These are phyloP conservation scores for Euptelea pleiosperma DNA, from an alignment of 164 flowering plant species.

Conservation along the genomic window DNA sequence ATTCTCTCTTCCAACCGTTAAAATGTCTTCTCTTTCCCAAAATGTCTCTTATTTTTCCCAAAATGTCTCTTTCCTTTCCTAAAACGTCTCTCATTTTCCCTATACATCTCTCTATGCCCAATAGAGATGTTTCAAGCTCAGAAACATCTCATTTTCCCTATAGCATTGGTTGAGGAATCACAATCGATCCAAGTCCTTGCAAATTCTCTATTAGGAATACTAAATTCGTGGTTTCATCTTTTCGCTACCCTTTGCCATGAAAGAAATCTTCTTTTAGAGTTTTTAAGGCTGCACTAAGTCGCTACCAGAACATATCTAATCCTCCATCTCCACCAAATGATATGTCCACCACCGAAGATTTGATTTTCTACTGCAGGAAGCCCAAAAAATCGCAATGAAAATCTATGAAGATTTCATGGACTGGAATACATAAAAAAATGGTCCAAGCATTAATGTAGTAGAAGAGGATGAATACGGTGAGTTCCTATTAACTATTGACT, in stretches of 20 bases:
- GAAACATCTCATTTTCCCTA: too few relatives aligned
- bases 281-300: constrained; percentile 35
- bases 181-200: constrained; percentile 21
- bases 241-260: constrained; percentile 5
- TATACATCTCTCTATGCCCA: too few relatives aligned
- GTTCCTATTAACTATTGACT: too few relatives aligned
- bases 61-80: too few relatives aligned
- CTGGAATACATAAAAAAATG: constrained; percentile 14
- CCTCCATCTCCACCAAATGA: constrained; percentile 27
- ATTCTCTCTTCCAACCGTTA: too few relatives aligned
- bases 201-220: constrained; percentile 15
- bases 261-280: constrained; percentile 23
- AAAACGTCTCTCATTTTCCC: too few relatives aligned
- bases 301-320: constrained; percentile 33
- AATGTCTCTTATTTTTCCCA: too few relatives aligned
- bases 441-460: not conserved
- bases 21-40: too few relatives aligned
- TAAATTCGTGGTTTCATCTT: constrained; percentile 6
- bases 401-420: constrained; percentile 42
- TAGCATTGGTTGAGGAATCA: too few relatives aligned
- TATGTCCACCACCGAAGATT: constrained; percentile 28
- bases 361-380: constrained; percentile 48
- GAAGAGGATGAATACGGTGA: too few relatives aligned
- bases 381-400: constrained; percentile 35
- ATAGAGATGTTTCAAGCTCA: too few relatives aligned